A percentile compares a stretch with the other conserved stretches of the same genome.
These are phyloP conservation scores for Fusarium continuum DNA, from an alignment of 2,329 filamentous ascomycete species.

Conservation along the genomic window DNA sequence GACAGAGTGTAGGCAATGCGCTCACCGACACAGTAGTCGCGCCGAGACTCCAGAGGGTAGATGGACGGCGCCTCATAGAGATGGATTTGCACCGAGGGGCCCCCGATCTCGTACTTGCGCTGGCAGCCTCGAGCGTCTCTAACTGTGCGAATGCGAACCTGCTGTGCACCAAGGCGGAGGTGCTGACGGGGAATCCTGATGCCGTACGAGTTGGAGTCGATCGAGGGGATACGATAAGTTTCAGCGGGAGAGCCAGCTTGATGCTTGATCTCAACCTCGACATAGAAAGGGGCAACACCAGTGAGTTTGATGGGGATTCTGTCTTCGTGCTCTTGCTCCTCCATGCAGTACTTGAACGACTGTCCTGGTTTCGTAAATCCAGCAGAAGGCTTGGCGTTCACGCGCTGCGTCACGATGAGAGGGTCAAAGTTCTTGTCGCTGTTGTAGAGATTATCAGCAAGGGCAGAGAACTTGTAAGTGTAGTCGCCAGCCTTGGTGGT, in stretches of 20 bases:
- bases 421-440: slow-evolving; percentile 73
- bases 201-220: slow-evolving; percentile 76
- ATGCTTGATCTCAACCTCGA: slow-evolving; percentile 94
- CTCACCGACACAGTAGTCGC: slow-evolving; percentile 95
- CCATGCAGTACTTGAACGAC: slow-evolving; percentile 94
- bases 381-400: slow-evolving; percentile 84
- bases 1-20: slow-evolving; percentile 91
- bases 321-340: slow-evolving; percentile 83
- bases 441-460: slow-evolving; percentile 88
- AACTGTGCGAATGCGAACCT: slow-evolving; percentile 88
- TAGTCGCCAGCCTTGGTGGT: slow-evolving; percentile 84
- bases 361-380: slow-evolving; percentile 86
- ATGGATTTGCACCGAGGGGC: slow-evolving; percentile 85
- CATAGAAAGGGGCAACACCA: slow-evolving; percentile 84
- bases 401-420: slow-evolving; percentile 79
- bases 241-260: slow-evolving; percentile 83
- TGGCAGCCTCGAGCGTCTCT: slow-evolving; percentile 89
- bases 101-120: slow-evolving; percentile 74
- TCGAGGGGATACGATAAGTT: slow-evolving; percentile 81
- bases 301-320: slow-evolving; percentile 86
- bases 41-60: slow-evolving; percentile 82
- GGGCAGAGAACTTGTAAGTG: slow-evolving; percentile 83
- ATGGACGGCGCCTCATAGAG: slow-evolving; percentile 94
- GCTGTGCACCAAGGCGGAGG: slow-evolving; percentile 87
- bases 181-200: slow-evolving; percentile 86